phyloP scores from a whole-genome alignment of 768 basidiomycete genomes.

The Suillus placidus region DNA sequence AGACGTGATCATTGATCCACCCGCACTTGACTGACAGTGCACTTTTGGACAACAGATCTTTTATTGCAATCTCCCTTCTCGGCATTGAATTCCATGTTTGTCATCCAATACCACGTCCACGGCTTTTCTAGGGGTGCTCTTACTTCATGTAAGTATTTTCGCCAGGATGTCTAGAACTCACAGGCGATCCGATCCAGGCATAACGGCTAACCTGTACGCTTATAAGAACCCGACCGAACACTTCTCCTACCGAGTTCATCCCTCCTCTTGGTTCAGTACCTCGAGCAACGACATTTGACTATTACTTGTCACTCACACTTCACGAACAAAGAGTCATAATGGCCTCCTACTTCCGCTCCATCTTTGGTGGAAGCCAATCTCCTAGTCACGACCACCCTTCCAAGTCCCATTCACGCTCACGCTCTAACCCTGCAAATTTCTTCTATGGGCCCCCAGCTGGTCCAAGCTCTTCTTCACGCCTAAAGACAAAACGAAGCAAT shows the following conservation, averaged over 20 bases:
- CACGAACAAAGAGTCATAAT: constrained; percentile 35
- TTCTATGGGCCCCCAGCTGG: constrained; percentile 37
- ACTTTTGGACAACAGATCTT: constrained; percentile 15
- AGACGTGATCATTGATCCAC: constrained; percentile 31
- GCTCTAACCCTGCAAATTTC: constrained; percentile 43
- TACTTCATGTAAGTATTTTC: constrained; percentile 34
- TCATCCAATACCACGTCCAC: constrained; percentile 17
- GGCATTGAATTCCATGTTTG: constrained; percentile 25
- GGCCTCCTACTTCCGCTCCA: constrained; percentile 54
- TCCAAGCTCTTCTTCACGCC: constrained; percentile 29
- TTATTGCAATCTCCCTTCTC: constrained; percentile 23
- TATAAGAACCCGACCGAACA: constrained; percentile 23
- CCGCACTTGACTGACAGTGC: constrained; percentile 13
- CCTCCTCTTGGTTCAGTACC: constrained; percentile 17
- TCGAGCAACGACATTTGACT: constrained; percentile 20
- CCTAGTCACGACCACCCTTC: constrained; percentile 23
- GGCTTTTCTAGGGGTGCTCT: constrained; percentile 36
- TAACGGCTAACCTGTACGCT: constrained; percentile 20
- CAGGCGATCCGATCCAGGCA: constrained; percentile 20
- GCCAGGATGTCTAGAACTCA: constrained; percentile 26
- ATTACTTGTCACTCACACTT: constrained; percentile 7
- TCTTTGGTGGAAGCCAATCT: constrained; percentile 41
- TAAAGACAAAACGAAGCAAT: constrained; percentile 42
- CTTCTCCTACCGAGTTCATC: constrained; percentile 12
- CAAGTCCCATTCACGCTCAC: constrained; percentile 48